Evolutionary conservation across 805 yeast genomes (phyloP), one percentile per base, ranked within the genome.

Genomic region (Candida nanaspora): DNA sequence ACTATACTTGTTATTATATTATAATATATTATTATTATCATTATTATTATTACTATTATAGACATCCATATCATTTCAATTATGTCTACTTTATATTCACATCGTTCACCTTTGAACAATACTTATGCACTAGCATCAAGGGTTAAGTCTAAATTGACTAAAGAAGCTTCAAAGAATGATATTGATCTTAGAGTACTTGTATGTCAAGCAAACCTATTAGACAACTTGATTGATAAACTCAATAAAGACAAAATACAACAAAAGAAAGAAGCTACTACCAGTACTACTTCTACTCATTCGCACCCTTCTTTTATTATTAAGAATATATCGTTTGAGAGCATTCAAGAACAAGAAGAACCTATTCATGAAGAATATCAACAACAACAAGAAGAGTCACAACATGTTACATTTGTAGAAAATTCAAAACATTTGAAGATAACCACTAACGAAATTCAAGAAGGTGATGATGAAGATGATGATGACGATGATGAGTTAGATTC

Each of bases 171-270:
- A 21, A 69, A 69, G 46, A 71, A 72, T 13, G 81, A 78, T 49
- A 72, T 80, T 26, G 63, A 76, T 40, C 66, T 82, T 38, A 67
- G 84, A 37, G 62, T 67, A 38, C 66, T 82, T 31, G 86, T 82
- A 3, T 70, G 78, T 32, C 88, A 82, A 58, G 87, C 88, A 18
- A 82, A 82, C 56, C 62, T 82, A 65, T 68, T 82, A 46, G 88
- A 82, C 53, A 69, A 66, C 45, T 55, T 82, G 39, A 78, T 82
- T 74, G 85, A 76, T 51, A 63, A 63, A 41, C 61, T 74, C 29
- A 57, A 57, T 40, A 41, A 46, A 62, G 37, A 51, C 44, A 30
- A 62, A 44, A 27, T 47, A 32, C 50, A 48, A 35, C 51, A 45
- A 33, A 29, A 20, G 29, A 42, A 38, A 47, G n/a, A 30, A n/a